phyloP scores from a whole-genome alignment of 2,329 filamentous ascomycete species.

The Drechslerella stenobrocha region DNA sequence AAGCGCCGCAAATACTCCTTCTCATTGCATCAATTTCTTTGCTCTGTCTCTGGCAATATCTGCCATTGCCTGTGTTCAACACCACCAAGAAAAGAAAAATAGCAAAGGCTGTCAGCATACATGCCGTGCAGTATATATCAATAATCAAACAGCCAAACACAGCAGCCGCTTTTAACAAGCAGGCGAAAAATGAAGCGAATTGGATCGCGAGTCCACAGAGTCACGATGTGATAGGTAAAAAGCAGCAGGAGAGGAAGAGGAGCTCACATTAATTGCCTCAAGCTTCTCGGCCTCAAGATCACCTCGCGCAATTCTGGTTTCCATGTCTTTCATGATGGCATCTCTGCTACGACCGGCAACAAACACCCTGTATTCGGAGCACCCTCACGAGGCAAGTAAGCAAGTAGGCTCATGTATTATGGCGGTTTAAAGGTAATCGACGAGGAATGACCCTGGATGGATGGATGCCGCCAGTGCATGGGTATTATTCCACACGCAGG shows the following conservation, averaged over 20 bases:
- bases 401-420: background rate
- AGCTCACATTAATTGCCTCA: conserved; percentile 53
- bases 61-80: conserved; percentile 52
- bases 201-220: background rate
- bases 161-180: conserved; percentile 33
- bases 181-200: conserved; percentile 8
- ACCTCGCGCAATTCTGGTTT: conserved; percentile 51
- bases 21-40: conserved; percentile 48
- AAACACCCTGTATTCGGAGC: conserved; percentile 50
- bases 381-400: background rate
- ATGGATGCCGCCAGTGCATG: too few relatives aligned
- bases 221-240: conserved; percentile 6
- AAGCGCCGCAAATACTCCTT: conserved; percentile 6
- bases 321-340: conserved; percentile 53
- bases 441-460: too few relatives aligned
- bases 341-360: conserved; percentile 51
- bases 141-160: conserved; percentile 14
- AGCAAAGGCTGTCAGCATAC: background rate
- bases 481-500: background rate
- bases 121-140: conserved; percentile 38
- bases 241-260: conserved; percentile 9
- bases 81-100: conserved; percentile 16
- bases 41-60: conserved; percentile 53
- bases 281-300: conserved; percentile 53
- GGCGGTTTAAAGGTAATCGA: background rate